phyloP scores from a whole-genome alignment of 805 yeast species.

The Yamadazyma scolyti region DNA sequence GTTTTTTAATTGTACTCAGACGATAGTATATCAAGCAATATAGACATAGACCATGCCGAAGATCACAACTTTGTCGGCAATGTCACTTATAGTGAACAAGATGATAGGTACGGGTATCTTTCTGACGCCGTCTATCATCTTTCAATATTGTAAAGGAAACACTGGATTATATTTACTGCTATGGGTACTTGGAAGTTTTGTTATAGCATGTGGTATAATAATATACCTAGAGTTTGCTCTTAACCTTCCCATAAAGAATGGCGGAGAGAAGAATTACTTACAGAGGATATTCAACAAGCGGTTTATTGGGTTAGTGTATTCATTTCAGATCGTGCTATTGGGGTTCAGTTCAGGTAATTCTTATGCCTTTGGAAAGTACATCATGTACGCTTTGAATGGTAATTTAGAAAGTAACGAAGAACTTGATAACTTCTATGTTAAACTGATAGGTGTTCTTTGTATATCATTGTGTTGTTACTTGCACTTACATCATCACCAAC shows the following conservation, averaged over 20 bases:
- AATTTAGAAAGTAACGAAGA: constrained; percentile 16
- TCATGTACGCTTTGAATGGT: constrained; percentile 36
- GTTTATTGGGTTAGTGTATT: constrained; percentile 36
- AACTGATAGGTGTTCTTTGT: constrained; percentile 47
- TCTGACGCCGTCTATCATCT: constrained; percentile 38
- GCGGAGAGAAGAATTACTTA: constrained; percentile 41
- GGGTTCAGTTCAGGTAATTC: constrained; percentile 64
- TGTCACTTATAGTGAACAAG: constrained; percentile 39
- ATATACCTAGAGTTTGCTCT: constrained; percentile 39
- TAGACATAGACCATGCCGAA: too few relatives aligned
- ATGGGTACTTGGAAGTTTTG: constrained; percentile 35
- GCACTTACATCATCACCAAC: constrained; percentile 47
- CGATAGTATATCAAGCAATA: too few relatives aligned
- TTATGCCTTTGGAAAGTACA: constrained; percentile 61
- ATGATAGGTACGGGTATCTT: constrained; percentile 44
- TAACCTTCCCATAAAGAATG: constrained; percentile 38
- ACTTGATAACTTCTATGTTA: constrained; percentile 28
- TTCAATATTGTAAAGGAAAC: constrained; percentile 35
- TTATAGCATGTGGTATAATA: constrained; percentile 36
- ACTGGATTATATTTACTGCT: constrained; percentile 29
- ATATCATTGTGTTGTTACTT: constrained; percentile 44
- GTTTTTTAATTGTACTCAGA: too few relatives aligned
- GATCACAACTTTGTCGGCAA: constrained; percentile 21
- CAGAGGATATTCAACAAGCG: constrained; percentile 35
- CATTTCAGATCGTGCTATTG: constrained; percentile 52